phyloP scores from a whole-genome alignment of 176 grass and related monocot species.

The Oryza glumipatula region DNA sequence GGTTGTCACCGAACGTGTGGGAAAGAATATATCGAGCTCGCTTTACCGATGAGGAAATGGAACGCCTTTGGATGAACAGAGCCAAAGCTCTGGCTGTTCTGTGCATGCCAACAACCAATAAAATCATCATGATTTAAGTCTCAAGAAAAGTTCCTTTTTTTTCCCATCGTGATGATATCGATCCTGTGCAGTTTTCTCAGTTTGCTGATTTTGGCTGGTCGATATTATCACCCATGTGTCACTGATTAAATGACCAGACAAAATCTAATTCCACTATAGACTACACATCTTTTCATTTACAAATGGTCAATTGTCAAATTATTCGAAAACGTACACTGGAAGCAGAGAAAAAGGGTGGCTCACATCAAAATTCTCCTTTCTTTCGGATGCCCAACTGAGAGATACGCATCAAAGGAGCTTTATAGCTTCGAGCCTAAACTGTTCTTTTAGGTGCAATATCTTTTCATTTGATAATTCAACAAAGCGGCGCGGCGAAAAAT shows the following conservation, averaged over 20 bases:
- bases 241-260: not conserved
- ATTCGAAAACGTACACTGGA: slow-evolving; percentile 14
- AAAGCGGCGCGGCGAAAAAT: slow-evolving; percentile 30
- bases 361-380: slow-evolving; percentile 31
- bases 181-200: not conserved
- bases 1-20: slow-evolving; percentile 32
- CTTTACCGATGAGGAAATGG: slow-evolving; percentile 54
- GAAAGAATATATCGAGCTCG: slow-evolving; percentile 42
- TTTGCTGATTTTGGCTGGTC: not conserved
- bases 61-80: slow-evolving; percentile 27
- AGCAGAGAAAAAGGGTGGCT: slow-evolving; percentile 32
- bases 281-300: not conserved
- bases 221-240: not conserved
- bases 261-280: slow-evolving; percentile 24
- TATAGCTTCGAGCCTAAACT: slow-evolving; percentile 40
- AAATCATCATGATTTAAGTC: slow-evolving; percentile 34
- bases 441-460: slow-evolving; percentile 42
- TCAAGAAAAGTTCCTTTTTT: slow-evolving; percentile 18
- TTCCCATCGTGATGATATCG: slow-evolving; percentile 19
- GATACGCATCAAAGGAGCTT: slow-evolving; percentile 12
- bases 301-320: slow-evolving; percentile 17
- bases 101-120: slow-evolving; percentile 32
- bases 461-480: slow-evolving; percentile 51
- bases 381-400: not conserved
- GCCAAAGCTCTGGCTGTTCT: not conserved